Evolutionary conservation across 169 alveolate species (phyloP), one percentile per base, ranked within the genome.

Genomic region (Cryptosporidium canis): DNA sequence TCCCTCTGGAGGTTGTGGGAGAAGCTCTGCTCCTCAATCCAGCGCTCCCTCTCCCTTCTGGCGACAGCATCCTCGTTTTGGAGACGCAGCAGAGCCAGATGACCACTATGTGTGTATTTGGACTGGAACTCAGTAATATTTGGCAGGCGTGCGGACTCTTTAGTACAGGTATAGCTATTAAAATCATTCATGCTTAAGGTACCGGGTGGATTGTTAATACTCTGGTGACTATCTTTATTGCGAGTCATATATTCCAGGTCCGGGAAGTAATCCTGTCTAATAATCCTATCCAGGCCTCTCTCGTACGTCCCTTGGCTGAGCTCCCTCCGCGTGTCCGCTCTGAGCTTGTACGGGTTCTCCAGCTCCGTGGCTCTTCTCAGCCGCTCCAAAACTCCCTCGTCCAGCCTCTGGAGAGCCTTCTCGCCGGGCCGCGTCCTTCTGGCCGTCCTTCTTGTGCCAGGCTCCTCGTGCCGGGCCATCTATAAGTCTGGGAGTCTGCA

Each of bases 1-100:
- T 77, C 87, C 31, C 87, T 77, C 1, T 77, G 55, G 21, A 77
- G 39, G 31, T 77, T 77, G 37, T 77, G 72, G 4, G 14, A 43
- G 16, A 55, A 39, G 45, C 87, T 77, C n/a, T 55, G 72, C 24
- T 58, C 64, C 14, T 77, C 87, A 3, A 77, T 61, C 87, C 87
- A 77, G 24, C 71, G 33, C 35, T 56, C 64, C 21, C 44, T 56
- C 8, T 33, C 64, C 31, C 47, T 77, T 33, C 16, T 55, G 4
- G 24, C 39, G 27, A 44, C 18, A 11, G 1, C 5, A 21, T 61
- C 72, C 16, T 55, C 41, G 14, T 55, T 61, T 29, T 31, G 39
- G 33, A 77, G 27, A 41, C 33, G 43, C 31, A 58, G 31, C 3
- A 77, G 66, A 8, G 71, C 47, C n/a, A 61, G 14, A 58, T 77